Evolutionary conservation across 2,329 filamentous ascomycete genomes (phyloP).

Genomic region (Neonectria ditissima): DNA sequence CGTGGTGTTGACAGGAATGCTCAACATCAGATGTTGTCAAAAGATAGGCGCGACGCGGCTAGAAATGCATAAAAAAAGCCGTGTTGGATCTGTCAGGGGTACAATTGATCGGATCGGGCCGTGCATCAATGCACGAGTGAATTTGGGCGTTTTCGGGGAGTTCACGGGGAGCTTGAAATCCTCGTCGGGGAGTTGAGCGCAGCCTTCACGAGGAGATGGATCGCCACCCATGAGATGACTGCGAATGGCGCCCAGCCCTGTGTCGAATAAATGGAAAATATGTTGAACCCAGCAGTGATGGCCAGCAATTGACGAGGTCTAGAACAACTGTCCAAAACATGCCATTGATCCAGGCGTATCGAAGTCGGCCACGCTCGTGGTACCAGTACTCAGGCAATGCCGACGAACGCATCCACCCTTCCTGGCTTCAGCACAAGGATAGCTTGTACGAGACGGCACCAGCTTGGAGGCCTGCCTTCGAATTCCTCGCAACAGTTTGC

Average conservation of each 20-base stretch:
- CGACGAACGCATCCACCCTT: background rate
- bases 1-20: background rate
- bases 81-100: background rate
- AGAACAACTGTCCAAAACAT: too few species aligned
- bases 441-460: background rate
- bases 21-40: conserved; percentile 3
- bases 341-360: background rate
- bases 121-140: conserved; percentile 6
- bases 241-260: too few species aligned
- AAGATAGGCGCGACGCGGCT: background rate
- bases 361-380: background rate
- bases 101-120: conserved; percentile 1
- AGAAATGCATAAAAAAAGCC: conserved; percentile 1
- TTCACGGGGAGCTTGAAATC: conserved; percentile 15
- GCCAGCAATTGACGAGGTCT: background rate
- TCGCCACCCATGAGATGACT: background rate
- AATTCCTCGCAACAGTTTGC: background rate
- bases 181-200: background rate
- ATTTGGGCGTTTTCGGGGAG: conserved; percentile 24
- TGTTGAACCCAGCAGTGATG: too few species aligned
- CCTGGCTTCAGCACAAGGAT: background rate
- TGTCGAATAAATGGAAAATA: background rate
- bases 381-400: background rate
- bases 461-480: too few species aligned
- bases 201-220: background rate